phyloP scores from a whole-genome alignment of 1,284 basidiomycete species.

The Puccinia coronata region DNA sequence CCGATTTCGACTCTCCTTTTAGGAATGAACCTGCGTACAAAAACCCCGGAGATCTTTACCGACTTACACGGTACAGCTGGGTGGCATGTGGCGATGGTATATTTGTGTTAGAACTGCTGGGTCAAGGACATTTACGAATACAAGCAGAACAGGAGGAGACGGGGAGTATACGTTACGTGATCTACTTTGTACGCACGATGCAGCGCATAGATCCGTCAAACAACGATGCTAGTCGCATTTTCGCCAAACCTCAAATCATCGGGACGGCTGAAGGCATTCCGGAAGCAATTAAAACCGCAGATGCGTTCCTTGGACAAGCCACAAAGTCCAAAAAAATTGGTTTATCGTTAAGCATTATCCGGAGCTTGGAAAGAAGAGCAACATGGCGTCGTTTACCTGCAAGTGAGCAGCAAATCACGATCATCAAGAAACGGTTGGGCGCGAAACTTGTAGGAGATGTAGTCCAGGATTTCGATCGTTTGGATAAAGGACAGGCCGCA shows the following conservation, averaged over 20 bases:
- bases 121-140: slow-evolving; percentile 23
- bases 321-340: slow-evolving; percentile 27
- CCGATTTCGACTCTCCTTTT: slow-evolving; percentile 56
- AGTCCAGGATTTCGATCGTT: slow-evolving; percentile 6
- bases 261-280: slow-evolving; percentile 16
- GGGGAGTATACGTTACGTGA: slow-evolving; percentile 1
- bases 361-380: slow-evolving; percentile 41
- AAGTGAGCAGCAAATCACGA: slow-evolving; percentile 67
- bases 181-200: slow-evolving; percentile 27
- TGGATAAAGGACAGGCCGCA: slow-evolving; percentile 77
- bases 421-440: slow-evolving; percentile 67
- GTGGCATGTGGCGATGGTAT: slow-evolving; percentile 57
- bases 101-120: slow-evolving; percentile 55
- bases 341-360: slow-evolving; percentile 13
- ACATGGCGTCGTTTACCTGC: slow-evolving; percentile 73
- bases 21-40: slow-evolving; percentile 20
- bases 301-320: slow-evolving; percentile 20
- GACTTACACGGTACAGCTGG: slow-evolving; percentile 56
- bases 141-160: slow-evolving; percentile 25
- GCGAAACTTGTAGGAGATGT: slow-evolving; percentile 8
- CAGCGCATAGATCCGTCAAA: background rate
- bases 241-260: slow-evolving; percentile 12
- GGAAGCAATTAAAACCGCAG: slow-evolving; percentile 30
- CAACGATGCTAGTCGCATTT: slow-evolving; percentile 21
- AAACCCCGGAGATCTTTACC: slow-evolving; percentile 53